These are phyloP conservation scores for Funneliformis mosseae DNA, from an alignment of 192 early-diverging fungal genomes.

Conservation along the genomic window DNA sequence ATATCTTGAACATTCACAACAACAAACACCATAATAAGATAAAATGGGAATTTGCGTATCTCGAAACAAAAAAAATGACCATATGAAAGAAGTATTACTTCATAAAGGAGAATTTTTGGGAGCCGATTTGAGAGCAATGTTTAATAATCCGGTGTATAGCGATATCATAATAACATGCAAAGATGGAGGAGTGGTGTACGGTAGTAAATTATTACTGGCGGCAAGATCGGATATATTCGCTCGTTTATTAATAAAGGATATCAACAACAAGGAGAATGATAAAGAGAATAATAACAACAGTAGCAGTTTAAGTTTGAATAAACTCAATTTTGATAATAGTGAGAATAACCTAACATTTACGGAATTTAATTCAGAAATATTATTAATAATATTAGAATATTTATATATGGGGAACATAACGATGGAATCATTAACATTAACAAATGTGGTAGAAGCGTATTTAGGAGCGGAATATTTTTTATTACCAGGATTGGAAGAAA, in stretches of 20 bases:
- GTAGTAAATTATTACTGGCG: constrained; percentile 11
- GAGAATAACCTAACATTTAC: constrained; percentile 17
- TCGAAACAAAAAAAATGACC: not conserved
- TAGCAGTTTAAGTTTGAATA: not conserved
- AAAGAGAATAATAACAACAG: not conserved
- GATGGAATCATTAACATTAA: not conserved
- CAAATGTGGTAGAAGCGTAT: constrained; percentile 20
- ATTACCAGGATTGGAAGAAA: constrained; percentile 1
- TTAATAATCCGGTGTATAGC: constrained; percentile 15
- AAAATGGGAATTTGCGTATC: not conserved
- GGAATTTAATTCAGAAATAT: not conserved
- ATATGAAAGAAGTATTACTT: not conserved
- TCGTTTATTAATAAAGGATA: not conserved
- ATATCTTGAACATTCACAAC: not conserved
- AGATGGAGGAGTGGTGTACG: not conserved
- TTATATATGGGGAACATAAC: constrained; percentile 23
- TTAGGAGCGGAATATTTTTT: constrained; percentile 24
- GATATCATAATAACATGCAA: constrained; percentile 11
- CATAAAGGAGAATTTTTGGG: not conserved
- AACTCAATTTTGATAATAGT: not conserved
- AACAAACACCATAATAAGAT: not conserved
- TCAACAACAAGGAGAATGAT: not conserved
- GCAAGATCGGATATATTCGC: constrained; percentile 22
- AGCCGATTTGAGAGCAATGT: not conserved
- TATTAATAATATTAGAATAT: constrained; percentile 29